Percentiles rank a stretch among this genome's conserved stretches.
These are phyloP conservation scores for Trichophyton benhamiae DNA, from an alignment of 2,329 filamentous ascomycete species.

Conservation along the genomic window DNA sequence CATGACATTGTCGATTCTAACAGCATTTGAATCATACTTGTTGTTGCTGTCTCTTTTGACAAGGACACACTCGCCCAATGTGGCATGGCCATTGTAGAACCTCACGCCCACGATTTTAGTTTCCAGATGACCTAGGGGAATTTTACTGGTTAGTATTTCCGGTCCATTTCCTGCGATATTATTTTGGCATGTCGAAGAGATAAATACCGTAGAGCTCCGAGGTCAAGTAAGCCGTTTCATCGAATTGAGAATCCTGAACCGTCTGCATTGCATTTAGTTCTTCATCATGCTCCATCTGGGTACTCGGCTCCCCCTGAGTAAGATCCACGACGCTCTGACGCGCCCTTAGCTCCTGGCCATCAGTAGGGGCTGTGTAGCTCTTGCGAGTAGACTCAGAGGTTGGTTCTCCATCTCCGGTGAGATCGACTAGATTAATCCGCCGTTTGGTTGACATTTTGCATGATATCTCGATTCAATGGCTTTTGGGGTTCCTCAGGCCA, in stretches of 20 bases:
- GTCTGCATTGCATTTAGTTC: constrained; percentile 25
- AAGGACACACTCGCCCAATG: constrained; percentile 50
- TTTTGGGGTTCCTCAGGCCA: neutral
- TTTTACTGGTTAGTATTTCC: neutral
- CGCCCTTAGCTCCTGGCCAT: constrained; percentile 21
- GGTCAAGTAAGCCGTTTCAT: constrained; percentile 25
- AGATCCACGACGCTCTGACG: constrained; percentile 22
- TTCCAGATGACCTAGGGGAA: constrained; percentile 25
- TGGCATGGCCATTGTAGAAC: constrained; percentile 54
- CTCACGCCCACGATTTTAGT: constrained; percentile 49
- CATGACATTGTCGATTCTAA: constrained; percentile 65
- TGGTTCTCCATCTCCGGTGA: constrained; percentile 16
- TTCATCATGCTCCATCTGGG: constrained; percentile 23
- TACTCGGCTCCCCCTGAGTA: constrained; percentile 20
- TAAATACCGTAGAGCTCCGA: constrained; percentile 31
- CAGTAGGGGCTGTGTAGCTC: neutral
- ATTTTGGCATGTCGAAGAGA: constrained; percentile 5
- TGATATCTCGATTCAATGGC: too few species aligned
- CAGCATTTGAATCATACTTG: constrained; percentile 61
- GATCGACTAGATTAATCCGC: constrained; percentile 17
- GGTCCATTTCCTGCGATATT: neutral
- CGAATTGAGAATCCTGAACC: constrained; percentile 23
- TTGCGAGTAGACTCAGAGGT: constrained; percentile 9
- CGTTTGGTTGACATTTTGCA: constrained; percentile 6
- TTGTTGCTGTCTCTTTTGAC: constrained; percentile 56